Evolutionary conservation across 148 eudicot genomes (phyloP), one percentile per base, ranked within the genome.

Genomic region (Cornus kousa): DNA sequence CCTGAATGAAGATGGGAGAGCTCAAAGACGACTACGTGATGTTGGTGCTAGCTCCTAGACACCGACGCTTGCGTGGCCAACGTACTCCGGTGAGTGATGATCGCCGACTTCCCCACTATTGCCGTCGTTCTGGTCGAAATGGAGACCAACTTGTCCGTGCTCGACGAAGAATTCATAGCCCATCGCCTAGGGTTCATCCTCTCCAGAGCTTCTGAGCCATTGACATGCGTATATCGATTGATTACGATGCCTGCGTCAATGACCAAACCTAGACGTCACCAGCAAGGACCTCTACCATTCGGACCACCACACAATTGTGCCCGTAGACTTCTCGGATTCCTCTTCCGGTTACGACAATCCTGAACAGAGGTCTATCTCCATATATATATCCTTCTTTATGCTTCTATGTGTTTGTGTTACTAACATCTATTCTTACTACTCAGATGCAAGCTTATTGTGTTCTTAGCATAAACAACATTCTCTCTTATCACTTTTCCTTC

Each of bases 131-230:
- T 0, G 28, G 28, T 28, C 28, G 99, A 95, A 70, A 95, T 95
- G 77, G 99, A 95, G 85, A 93, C 90, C 4, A 95, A 95, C 72
- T 93, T 97, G 1, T 93, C 99, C 0, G 97, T 95, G 1, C 89
- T 93, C 22, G 88, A 86, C 85, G 97, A 96, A 82, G 99, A 96
- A 89, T 96, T 93, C 80, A 90, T 96, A 14, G 95, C 99, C 5
- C 99, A 92, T 62, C 85, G 97, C 0, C 86, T 94, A 3, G 99
- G 99, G 4, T 90, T 95, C 33, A 83, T 95, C 23, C 99, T 0
- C 88, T 95, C 39, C 87, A 90, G 24, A 93, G 95, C 48, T 97
- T 93, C 5, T 86, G 95, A 0, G 99, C 98, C 33, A 91, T 95
- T 97, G 68, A 83, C 62, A 95, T 93, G 99, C 83, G 95, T 17